A percentile compares a stretch with the other conserved stretches of the same genome.
These are phyloP conservation scores for Elymus sibiricus DNA, from an alignment of 176 grass and related monocot species.

Conservation along the genomic window DNA sequence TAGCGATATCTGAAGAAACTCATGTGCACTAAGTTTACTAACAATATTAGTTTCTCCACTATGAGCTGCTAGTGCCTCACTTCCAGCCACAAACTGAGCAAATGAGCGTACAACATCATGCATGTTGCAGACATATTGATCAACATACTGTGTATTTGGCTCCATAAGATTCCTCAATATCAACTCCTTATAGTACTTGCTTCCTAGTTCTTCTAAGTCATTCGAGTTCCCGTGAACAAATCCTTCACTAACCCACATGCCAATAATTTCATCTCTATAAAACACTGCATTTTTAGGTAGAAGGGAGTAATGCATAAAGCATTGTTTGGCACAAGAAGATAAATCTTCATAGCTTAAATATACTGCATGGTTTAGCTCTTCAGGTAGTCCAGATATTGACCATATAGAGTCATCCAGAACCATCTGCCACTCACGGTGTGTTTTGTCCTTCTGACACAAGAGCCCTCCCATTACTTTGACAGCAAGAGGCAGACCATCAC, in stretches of 20 bases:
- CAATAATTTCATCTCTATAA: too few relatives aligned
- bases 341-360: slow-evolving; percentile 26
- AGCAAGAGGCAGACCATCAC: slow-evolving; percentile 42
- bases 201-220: not conserved
- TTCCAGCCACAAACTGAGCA: not conserved
- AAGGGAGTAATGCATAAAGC: slow-evolving; percentile 34
- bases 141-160: fast-evolving
- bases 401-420: slow-evolving; percentile 1
- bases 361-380: slow-evolving; percentile 16
- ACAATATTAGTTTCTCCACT: not conserved
- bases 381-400: not conserved
- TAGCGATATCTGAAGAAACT: not conserved
- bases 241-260: too few relatives aligned
- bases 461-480: slow-evolving; percentile 40
- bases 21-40: not conserved
- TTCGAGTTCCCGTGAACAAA: not conserved
- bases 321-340: slow-evolving; percentile 9
- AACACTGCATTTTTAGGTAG: not conserved
- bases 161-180: slow-evolving; percentile 36
- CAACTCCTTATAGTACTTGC: slow-evolving; percentile 11
- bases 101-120: slow-evolving; percentile 43
- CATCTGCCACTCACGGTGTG: not conserved
- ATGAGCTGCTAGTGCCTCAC: not conserved
- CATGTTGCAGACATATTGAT: not conserved
- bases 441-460: not conserved